Conservation (phyloP, 2,329 filamentous ascomycete species). For the Alternaria triticimaculans region DNA sequence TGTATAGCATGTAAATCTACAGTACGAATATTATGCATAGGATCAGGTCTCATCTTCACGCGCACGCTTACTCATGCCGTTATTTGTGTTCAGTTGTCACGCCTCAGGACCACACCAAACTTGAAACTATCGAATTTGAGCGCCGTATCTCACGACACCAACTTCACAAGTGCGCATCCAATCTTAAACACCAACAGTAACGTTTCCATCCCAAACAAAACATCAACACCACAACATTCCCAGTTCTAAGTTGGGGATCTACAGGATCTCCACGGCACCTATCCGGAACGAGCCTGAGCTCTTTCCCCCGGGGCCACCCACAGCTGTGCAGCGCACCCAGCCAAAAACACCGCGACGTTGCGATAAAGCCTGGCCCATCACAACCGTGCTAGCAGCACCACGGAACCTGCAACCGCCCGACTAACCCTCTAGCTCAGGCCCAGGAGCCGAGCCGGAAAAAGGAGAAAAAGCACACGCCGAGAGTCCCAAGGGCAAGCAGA, state of each 20-base stretch:
- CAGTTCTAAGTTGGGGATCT: neutral
- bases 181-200: neutral
- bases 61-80: neutral
- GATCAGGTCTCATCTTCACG: neutral
- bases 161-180: neutral
- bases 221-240: neutral
- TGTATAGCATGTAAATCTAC: conserved; percentile 2
- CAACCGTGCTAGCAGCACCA: neutral
- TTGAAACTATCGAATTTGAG: neutral
- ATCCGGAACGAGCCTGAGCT: neutral
- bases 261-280: neutral
- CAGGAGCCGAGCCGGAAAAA: neutral
- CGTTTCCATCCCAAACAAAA: neutral
- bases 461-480: neutral
- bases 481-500: neutral
- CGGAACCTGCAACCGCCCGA: neutral
- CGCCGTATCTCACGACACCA: neutral
- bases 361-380: neutral
- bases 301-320: neutral
- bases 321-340: neutral
- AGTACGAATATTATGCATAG: conserved; percentile 3
- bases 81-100: neutral
- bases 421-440: neutral
- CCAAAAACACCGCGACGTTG: neutral
- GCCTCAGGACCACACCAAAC: neutral